phyloP scores from a whole-genome alignment of 2,329 filamentous ascomycete species.

The Ascochyta viciae-villosae region DNA sequence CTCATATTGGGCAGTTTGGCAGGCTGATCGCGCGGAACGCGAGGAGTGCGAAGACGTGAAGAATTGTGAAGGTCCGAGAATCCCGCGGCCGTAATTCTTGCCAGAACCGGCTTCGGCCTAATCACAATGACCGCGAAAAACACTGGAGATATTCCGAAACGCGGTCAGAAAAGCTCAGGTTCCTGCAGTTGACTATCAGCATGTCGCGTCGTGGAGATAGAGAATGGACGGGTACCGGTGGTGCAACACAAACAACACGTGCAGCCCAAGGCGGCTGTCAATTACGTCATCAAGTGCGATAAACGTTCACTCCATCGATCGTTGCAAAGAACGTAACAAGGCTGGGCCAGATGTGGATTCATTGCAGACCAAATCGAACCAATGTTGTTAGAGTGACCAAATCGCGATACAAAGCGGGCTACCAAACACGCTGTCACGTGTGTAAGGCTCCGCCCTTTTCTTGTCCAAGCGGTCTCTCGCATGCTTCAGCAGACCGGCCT shows the following conservation, averaged over 20 bases:
- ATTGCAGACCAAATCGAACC: background rate
- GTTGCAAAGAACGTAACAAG: background rate
- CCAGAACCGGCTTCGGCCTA: background rate
- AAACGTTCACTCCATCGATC: background rate
- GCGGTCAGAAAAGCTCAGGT: background rate
- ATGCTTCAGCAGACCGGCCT: background rate
- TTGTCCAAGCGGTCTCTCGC: background rate
- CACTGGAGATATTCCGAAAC: background rate
- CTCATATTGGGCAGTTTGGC: slow-evolving; percentile 35
- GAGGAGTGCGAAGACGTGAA: slow-evolving; percentile 19
- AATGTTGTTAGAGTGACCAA: background rate
- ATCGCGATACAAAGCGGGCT: background rate
- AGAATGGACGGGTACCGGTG: background rate
- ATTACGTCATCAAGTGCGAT: slow-evolving; percentile 13
- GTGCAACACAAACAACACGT: background rate
- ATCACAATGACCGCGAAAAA: background rate
- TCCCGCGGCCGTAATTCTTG: background rate
- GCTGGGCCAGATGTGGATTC: background rate
- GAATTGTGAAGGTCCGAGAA: too few species aligned
- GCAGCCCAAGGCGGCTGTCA: background rate
- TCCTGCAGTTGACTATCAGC: background rate
- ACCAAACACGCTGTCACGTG: slow-evolving; percentile 3
- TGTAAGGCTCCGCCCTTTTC: background rate
- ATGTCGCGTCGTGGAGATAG: background rate
- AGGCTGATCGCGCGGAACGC: slow-evolving; percentile 18